These are phyloP conservation scores for Trifolium fragiferum DNA, from an alignment of 306 rosid species.

Conservation along the genomic window DNA sequence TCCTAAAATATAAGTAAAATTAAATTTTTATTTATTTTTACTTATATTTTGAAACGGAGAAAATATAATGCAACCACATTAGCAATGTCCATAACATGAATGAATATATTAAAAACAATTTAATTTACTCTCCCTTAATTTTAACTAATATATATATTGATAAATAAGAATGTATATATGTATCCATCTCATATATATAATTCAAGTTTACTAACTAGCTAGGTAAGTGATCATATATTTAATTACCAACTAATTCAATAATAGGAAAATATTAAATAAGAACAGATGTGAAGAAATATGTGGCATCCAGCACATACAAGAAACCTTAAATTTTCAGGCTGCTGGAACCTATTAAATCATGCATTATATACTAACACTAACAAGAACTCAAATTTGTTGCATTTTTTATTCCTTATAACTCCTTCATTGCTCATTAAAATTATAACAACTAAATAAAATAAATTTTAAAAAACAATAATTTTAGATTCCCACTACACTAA, in stretches of 20 bases:
- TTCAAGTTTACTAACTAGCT: conserved; percentile 19
- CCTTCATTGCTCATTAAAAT: neutral
- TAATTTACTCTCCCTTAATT: neutral
- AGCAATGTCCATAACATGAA: neutral
- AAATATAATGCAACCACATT: conserved; percentile 2
- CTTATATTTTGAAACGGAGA: too few species aligned
- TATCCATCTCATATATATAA: conserved; percentile 12
- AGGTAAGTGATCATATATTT: conserved; percentile 1
- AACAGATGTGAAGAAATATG: neutral
- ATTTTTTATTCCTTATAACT: neutral
- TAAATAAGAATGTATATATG: neutral
- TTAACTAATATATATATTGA: neutral
- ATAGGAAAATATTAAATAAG: conserved; percentile 26
- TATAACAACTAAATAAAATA: neutral
- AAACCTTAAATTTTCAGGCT: conserved; percentile 7
- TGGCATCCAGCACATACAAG: conserved; percentile 13
- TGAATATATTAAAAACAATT: conserved; percentile 1
- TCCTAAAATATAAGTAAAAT: too few species aligned
- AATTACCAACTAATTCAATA: conserved; percentile 12
- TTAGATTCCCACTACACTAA: neutral
- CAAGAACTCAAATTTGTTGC: conserved; percentile 1
- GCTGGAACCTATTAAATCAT: conserved; percentile 39
- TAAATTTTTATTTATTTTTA: too few species aligned
- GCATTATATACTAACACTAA: neutral
- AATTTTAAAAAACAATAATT: neutral